Base-by-base conservation (phyloP, 176 grass and related monocot species). In the Juncus effusus region DNA sequence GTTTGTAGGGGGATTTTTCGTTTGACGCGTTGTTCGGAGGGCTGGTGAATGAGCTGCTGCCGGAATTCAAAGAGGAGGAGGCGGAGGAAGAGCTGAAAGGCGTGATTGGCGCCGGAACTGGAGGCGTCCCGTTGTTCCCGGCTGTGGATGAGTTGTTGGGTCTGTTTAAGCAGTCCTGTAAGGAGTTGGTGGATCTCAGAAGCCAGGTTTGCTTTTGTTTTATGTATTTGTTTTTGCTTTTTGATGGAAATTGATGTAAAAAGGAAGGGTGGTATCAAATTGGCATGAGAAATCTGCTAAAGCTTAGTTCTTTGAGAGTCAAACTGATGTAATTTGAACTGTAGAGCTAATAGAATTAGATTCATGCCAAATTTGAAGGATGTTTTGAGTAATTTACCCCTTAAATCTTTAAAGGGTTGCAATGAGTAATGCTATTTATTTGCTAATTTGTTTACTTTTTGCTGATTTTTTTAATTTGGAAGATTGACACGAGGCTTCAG, bases 131-230 rank as follows among this genome's bases (percentile, higher is more conserved):
- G 7, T 73, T 94, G 60, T 99, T 94, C 52, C 95, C 95, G 9
- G 85, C 89, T 7, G 95, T 99, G 16, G 88, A 99, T 64, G 95
- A 99, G 78, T 76, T 99, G 7, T 78, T 90, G 2, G 81, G 75
- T 0, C 83, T 99, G 45, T 99, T 99, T 78, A 99, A 94, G 80
- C 87, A 94, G 60, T 99, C 95, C 1, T 99, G 94, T 83, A 99
- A 99, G 89, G 94, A 99, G 76, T 80, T 99, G 16, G 78, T 99
- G 14, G 89, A 93, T 76, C 89, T 99, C 69, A 86, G 89, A 62
- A 68, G 73, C 52, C 89, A 99, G 94, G 94, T 93, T 28, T 10
- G 69, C 54, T 38, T 59, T 15, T 59, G 14, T 41, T 44, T 16
- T 38, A 3, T 51, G 12, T 49, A 13, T 38, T 51, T 64, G 13